A percentile compares a stretch with the other conserved stretches of the same genome.
These are phyloP conservation scores for Mycena rebaudengoi DNA, from an alignment of 768 basidiomycete species.

Conservation along the genomic window DNA sequence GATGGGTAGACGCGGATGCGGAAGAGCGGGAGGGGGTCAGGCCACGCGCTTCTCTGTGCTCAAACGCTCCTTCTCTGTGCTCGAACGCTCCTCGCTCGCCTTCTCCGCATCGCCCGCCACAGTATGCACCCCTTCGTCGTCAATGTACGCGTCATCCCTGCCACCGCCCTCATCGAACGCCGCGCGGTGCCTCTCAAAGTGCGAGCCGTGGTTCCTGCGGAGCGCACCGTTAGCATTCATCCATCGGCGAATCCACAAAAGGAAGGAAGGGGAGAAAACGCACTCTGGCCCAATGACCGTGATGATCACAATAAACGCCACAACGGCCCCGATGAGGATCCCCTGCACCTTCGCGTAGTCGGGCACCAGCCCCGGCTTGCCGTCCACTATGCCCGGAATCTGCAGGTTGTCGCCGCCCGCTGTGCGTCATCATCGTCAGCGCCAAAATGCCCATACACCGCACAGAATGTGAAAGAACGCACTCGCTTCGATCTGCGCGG, in stretches of 20 bases:
- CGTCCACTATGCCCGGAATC: constrained; percentile 61
- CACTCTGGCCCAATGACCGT: constrained; percentile 82
- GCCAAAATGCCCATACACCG: neutral
- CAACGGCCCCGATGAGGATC: constrained; percentile 86
- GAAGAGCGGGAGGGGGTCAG: too few relatives aligned
- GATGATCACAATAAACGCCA: constrained; percentile 78
- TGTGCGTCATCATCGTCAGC: constrained; percentile 23
- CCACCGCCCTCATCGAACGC: constrained; percentile 82
- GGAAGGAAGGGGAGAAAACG: constrained; percentile 35
- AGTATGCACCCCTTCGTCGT: constrained; percentile 29
- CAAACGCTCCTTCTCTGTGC: constrained; percentile 27
- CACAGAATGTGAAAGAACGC: constrained; percentile 46
- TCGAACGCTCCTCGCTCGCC: constrained; percentile 22
- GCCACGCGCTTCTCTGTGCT: too few relatives aligned
- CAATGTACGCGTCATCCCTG: constrained; percentile 50
- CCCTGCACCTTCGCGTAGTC: constrained; percentile 86
- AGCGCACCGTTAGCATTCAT: neutral
- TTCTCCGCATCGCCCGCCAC: constrained; percentile 13
- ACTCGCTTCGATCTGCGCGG: constrained; percentile 69
- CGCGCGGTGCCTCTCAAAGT: constrained; percentile 84
- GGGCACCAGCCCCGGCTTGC: constrained; percentile 56
- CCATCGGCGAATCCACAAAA: neutral
- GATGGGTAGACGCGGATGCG: too few relatives aligned
- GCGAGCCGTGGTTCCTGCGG: constrained; percentile 71
- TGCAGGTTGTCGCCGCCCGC: constrained; percentile 70